phyloP scores from a whole-genome alignment of 495 filamentous ascomycete genomes.

The Neurospora sp. region DNA sequence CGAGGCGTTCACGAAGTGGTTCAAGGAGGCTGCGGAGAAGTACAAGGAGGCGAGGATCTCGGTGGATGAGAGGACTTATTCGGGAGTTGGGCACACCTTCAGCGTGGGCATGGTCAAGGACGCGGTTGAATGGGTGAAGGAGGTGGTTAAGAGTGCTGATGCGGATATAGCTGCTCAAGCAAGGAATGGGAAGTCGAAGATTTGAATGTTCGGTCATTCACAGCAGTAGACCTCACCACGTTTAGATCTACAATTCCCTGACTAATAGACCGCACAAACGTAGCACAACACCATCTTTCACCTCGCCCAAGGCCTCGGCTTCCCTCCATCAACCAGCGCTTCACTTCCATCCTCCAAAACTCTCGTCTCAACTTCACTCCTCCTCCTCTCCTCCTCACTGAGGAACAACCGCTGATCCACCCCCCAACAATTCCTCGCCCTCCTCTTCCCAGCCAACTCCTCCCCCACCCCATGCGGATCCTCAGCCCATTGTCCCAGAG shows the following conservation, averaged over 20 bases:
- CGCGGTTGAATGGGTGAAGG: constrained; percentile 54
- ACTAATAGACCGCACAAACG: background rate
- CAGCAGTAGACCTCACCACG: no score
- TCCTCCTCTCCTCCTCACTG: constrained; percentile 21
- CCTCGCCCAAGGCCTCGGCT: constrained; percentile 22
- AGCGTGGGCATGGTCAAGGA: constrained; percentile 63
- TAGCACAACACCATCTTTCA: background rate
- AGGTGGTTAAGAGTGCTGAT: constrained; percentile 30
- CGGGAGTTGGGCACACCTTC: constrained; percentile 62
- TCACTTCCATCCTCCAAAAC: constrained; percentile 19
- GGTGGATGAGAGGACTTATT: constrained; percentile 65
- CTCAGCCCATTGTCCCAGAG: constrained; percentile 34
- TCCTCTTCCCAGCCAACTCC: constrained; percentile 37
- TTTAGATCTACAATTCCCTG: no score
- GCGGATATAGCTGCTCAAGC: background rate
- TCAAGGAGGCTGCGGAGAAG: constrained; percentile 54
- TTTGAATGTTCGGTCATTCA: constrained; percentile 1
- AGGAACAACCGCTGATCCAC: constrained; percentile 30
- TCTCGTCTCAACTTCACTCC: constrained; percentile 24
- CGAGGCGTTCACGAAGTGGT: constrained; percentile 58
- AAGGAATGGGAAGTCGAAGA: constrained; percentile 11
- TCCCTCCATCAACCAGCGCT: constrained; percentile 20
- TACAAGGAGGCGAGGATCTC: constrained; percentile 47
- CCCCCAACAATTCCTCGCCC: constrained; percentile 37
- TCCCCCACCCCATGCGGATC: constrained; percentile 40